Conservation (phyloP, 208 protist species). For the Sergeia podlipaevii region DNA sequence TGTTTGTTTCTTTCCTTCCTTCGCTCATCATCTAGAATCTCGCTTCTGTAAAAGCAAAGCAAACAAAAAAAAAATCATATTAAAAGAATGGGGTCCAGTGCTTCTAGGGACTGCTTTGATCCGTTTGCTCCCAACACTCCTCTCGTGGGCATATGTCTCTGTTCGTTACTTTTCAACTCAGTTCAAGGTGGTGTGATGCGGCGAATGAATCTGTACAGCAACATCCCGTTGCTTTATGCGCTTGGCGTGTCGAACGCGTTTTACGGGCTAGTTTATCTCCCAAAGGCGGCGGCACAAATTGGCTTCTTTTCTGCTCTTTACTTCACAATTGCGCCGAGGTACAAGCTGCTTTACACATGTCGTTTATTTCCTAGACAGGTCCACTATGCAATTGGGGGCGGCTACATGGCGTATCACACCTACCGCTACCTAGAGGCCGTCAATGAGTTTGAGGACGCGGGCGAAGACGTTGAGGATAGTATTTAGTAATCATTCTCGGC, state of each 20-base stretch:
- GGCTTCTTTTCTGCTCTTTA: slow-evolving; percentile 36
- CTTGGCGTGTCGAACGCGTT: slow-evolving; percentile 51
- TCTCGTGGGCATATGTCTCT: slow-evolving; percentile 42
- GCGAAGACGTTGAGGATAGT: slow-evolving; percentile 54
- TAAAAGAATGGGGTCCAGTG: slow-evolving; percentile 35
- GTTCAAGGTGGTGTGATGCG: slow-evolving; percentile 53
- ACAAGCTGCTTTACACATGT: slow-evolving; percentile 56
- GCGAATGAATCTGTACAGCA: slow-evolving; percentile 60
- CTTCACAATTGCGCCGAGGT: slow-evolving; percentile 49
- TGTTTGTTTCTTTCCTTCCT: slow-evolving; percentile 9
- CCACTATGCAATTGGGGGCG: slow-evolving; percentile 56
- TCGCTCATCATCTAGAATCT: neutral
- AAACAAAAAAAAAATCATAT: slow-evolving; percentile 1
- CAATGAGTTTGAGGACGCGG: slow-evolving; percentile 69
- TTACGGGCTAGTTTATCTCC: slow-evolving; percentile 25
- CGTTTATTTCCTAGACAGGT: slow-evolving; percentile 56
- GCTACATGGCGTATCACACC: slow-evolving; percentile 65
- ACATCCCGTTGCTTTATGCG: slow-evolving; percentile 35
- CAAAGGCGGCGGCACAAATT: slow-evolving; percentile 46
- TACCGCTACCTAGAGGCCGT: slow-evolving; percentile 30
- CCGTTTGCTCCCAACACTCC: slow-evolving; percentile 59
- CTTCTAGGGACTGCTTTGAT: slow-evolving; percentile 42
- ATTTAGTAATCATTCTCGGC: too few relatives aligned
- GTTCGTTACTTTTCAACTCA: slow-evolving; percentile 71
- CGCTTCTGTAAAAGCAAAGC: slow-evolving; percentile 7